Evolutionary conservation across 1,284 basidiomycete genomes (phyloP).

Genomic region (Anthracocystis walkeri): DNA sequence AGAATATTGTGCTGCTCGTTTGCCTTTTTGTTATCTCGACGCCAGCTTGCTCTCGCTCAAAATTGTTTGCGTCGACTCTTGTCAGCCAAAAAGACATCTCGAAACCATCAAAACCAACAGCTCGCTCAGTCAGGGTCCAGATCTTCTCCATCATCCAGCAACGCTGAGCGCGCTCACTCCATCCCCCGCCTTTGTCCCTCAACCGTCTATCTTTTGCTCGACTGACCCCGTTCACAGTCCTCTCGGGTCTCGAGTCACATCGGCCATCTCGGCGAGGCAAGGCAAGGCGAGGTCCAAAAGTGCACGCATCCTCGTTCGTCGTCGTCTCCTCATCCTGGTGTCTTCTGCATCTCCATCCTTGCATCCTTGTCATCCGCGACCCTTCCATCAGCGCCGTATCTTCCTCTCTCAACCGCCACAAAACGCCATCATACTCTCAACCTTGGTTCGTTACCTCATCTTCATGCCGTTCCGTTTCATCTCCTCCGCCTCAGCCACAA

Average conservation of each 20-base stretch:
- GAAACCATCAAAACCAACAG: background rate
- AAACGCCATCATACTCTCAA: background rate
- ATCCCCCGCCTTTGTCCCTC: background rate
- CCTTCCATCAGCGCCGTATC: background rate
- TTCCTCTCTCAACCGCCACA: background rate
- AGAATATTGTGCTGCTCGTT: too few species aligned
- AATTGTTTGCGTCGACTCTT: conserved; percentile 16
- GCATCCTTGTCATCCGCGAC: background rate
- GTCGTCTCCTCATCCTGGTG: background rate
- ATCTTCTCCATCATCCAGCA: too few species aligned
- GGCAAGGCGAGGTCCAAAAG: background rate
- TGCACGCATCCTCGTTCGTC: background rate
- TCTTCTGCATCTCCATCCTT: background rate
- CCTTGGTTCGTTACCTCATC: background rate
- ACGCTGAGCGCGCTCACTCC: background rate
- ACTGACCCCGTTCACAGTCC: too few species aligned
- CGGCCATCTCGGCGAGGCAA: background rate
- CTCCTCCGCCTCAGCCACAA: conserved; percentile 4
- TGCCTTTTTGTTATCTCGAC: background rate
- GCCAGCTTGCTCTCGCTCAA: background rate
- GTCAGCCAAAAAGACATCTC: background rate
- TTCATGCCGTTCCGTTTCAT: conserved; percentile 27
- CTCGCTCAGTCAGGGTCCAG: too few species aligned
- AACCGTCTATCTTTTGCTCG: too few species aligned
- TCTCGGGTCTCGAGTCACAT: background rate